A percentile compares a stretch with the other conserved stretches of the same genome.
Evolutionary conservation across 2,329 filamentous ascomycete genomes (phyloP).

Genomic region (Thielaviopsis populi): DNA sequence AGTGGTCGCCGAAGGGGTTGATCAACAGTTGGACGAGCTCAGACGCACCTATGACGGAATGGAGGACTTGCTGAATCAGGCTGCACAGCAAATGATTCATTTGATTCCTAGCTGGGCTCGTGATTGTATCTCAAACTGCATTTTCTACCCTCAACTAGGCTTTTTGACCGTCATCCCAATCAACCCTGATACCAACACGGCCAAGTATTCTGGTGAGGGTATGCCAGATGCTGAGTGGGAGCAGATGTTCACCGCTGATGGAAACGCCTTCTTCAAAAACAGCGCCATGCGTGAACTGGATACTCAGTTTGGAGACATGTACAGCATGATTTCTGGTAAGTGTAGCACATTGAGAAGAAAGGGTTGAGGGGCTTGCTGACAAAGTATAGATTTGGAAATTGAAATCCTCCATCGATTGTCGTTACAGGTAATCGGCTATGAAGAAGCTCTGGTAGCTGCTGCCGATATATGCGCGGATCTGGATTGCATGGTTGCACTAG

Average conservation of each 20-base stretch:
- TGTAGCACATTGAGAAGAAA: slow-evolving; percentile 20
- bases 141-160: slow-evolving; percentile 82
- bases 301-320: slow-evolving; percentile 66
- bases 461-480: slow-evolving; percentile 76
- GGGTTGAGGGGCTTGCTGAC: background rate
- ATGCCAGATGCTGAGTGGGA: slow-evolving; percentile 52
- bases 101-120: slow-evolving; percentile 46
- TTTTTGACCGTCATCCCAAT: slow-evolving; percentile 66
- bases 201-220: slow-evolving; percentile 46
- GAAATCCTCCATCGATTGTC: slow-evolving; percentile 71
- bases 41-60: slow-evolving; percentile 68
- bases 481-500: slow-evolving; percentile 69
- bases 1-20: slow-evolving; percentile 56
- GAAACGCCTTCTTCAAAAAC: slow-evolving; percentile 75
- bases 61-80: slow-evolving; percentile 53
- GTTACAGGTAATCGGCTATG: slow-evolving; percentile 52
- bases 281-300: slow-evolving; percentile 68
- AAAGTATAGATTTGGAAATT: slow-evolving; percentile 60
- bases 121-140: slow-evolving; percentile 51
- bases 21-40: slow-evolving; percentile 59
- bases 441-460: slow-evolving; percentile 48
- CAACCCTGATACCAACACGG: slow-evolving; percentile 35
- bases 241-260: slow-evolving; percentile 57
- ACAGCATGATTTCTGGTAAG: slow-evolving; percentile 66
- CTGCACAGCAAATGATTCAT: slow-evolving; percentile 47